Base-by-base conservation (phyloP, 2,329 filamentous ascomycete genomes). In the Cladosporium sp. region DNA sequence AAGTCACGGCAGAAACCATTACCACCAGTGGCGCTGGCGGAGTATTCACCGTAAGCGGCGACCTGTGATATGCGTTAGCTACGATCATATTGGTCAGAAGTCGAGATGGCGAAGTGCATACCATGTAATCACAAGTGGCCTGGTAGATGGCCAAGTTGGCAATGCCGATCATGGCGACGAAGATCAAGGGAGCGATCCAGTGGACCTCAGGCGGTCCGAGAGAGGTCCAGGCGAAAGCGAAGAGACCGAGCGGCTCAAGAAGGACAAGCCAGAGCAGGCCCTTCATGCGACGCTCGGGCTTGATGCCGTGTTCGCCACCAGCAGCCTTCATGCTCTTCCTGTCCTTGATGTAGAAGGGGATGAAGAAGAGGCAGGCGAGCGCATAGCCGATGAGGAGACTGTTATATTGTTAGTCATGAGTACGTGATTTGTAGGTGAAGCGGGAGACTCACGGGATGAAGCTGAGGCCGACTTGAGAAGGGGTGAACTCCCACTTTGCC, bases 1-100 rank as follows among this genome's bases (percentile, higher is more conserved):
- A 90, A 86, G 68, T 91, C 88, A 64, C 88, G 81, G 2, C 87
- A 81, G 75, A 88, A 90, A 1, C 88, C 88, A 63, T 91, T 91
- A 19, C 88, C 88, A 40, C 88, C 88, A 0, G 88, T 90, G 0
- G 88, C 88, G 0, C 86, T 89, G 2, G 88, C 88, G 2, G 87
- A 84, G 70, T 89, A 90, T 0, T 84, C 83, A 0, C 88, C 88
- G 66, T 90, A 88, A 1, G 87, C 85, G 59, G 85, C 86, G 40
- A 89, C 82, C 82, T 87, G 43, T 89, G 83, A 8, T 43, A 88
- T 75, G 15, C 9, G 57, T 59, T 22, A 59, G 51, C 36, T 25
- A 5, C n/a, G 22, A 5, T 15, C 2, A 47, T 15, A 2, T 25
- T 17, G 14, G 8, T 20, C 3, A 15, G 86, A 1, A 85, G 84